A percentile compares a stretch with the other conserved stretches of the same genome.
phyloP scores from a whole-genome alignment of 805 yeast genomes.

The Blastobotrys chiropterorum region DNA sequence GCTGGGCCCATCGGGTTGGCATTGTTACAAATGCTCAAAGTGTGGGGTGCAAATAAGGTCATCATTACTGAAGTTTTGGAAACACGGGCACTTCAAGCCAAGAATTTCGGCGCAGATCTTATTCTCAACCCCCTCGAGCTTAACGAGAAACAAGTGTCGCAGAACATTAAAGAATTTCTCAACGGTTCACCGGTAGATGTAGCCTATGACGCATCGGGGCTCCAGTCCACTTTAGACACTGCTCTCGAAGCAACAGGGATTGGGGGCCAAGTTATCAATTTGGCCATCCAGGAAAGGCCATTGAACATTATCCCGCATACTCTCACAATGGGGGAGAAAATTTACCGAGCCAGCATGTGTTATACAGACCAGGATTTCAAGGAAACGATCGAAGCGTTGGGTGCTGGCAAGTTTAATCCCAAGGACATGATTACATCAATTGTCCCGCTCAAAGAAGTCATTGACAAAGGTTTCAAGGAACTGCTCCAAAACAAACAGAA shows the following conservation, averaged over 20 bases:
- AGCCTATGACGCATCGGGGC: slow-evolving; percentile 51
- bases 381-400: slow-evolving; percentile 44
- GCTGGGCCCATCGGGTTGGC: slow-evolving; percentile 86
- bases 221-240: slow-evolving; percentile 47
- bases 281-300: slow-evolving; percentile 57
- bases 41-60: slow-evolving; percentile 37
- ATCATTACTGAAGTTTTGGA: slow-evolving; percentile 48
- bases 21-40: slow-evolving; percentile 45
- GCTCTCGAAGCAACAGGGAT: slow-evolving; percentile 43
- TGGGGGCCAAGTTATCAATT: slow-evolving; percentile 54
- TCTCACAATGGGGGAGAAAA: slow-evolving; percentile 49
- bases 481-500: slow-evolving; percentile 45
- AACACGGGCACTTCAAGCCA: slow-evolving; percentile 37
- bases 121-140: slow-evolving; percentile 43
- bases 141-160: slow-evolving; percentile 35
- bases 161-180: slow-evolving; percentile 33
- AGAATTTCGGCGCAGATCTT: slow-evolving; percentile 29
- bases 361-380: slow-evolving; percentile 50
- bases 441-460: slow-evolving; percentile 42
- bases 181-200: slow-evolving; percentile 42
- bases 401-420: slow-evolving; percentile 31
- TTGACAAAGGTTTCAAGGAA: slow-evolving; percentile 48
- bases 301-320: slow-evolving; percentile 49
- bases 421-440: slow-evolving; percentile 47
- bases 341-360: slow-evolving; percentile 54